A percentile compares a stretch with the other conserved stretches of the same genome.
Conservation (phyloP, 192 early-diverging fungal species). For the Allomyces macrogynus region DNA sequence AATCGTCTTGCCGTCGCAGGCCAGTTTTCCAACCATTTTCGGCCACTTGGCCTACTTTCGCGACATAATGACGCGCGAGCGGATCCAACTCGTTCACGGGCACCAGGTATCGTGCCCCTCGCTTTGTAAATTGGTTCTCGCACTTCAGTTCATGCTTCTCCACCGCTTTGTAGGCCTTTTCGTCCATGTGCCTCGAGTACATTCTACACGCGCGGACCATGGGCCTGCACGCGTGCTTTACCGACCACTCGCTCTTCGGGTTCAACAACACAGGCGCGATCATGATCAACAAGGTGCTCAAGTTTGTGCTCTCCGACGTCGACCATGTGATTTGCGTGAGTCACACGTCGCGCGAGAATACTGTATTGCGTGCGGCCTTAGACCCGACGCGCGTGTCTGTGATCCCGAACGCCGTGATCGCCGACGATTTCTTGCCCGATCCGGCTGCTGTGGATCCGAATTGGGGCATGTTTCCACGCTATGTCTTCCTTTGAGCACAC, state of each 20-base stretch:
- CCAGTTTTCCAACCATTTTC: conserved; percentile 74
- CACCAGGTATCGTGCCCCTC: conserved; percentile 27
- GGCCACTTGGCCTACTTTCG: conserved; percentile 82
- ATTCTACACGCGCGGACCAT: conserved; percentile 89
- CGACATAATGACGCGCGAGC: conserved; percentile 72
- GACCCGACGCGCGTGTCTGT: conserved; percentile 78
- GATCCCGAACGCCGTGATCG: conserved; percentile 95
- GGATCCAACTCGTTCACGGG: conserved; percentile 87
- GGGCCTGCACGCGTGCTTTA: conserved; percentile 83
- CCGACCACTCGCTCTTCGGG: conserved; percentile 92
- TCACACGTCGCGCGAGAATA: conserved; percentile 93
- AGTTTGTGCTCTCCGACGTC: conserved; percentile 90
- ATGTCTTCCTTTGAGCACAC: too few species aligned
- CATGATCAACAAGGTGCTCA: conserved; percentile 87
- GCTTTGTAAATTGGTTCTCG: too few species aligned
- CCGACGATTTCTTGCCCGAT: conserved; percentile 72
- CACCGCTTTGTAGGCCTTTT: conserved; percentile 39
- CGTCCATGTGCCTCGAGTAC: conserved; percentile 80
- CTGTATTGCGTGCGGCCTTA: conserved; percentile 77
- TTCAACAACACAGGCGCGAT: conserved; percentile 86
- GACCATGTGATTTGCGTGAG: conserved; percentile 96
- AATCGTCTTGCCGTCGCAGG: conserved; percentile 63
- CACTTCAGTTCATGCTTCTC: too few species aligned
- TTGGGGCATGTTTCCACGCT: conserved; percentile 31
- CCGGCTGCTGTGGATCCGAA: conserved; percentile 45